Percentiles rank a stretch among this genome's conserved stretches.
Conservation (phyloP, 495 filamentous ascomycete genomes). For the Ramalina intermedia region DNA sequence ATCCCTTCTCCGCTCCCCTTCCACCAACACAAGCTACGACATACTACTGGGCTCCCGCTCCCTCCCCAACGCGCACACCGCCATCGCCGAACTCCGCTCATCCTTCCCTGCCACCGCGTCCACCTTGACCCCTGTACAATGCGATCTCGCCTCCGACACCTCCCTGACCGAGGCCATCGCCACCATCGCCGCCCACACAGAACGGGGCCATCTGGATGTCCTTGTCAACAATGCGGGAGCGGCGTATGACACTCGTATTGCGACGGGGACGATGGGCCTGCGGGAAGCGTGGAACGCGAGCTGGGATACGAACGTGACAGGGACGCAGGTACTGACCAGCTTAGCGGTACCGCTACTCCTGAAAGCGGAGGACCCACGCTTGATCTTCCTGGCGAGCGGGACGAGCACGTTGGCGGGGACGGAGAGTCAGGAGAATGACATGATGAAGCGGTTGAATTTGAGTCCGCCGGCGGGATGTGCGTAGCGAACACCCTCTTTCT, state of each 20-base stretch:
- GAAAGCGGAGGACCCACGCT: conserved; percentile 28
- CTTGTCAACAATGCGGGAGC: conserved; percentile 25
- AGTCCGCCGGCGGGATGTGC: conserved; percentile 33
- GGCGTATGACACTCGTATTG: conserved; percentile 18
- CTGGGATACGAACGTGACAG: conserved; percentile 34
- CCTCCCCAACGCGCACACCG: conserved; percentile 18
- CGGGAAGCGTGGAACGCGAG: conserved; percentile 31
- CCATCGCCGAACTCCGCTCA: conserved; percentile 17
- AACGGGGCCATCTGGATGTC: conserved; percentile 16
- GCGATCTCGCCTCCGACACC: conserved; percentile 18
- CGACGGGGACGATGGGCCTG: conserved; percentile 19
- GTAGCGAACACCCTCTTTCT: conserved; percentile 18
- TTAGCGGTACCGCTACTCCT: conserved; percentile 36
- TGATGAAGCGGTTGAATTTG: conserved; percentile 17
- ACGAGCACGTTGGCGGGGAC: conserved; percentile 30
- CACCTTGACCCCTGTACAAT: conserved; percentile 16
- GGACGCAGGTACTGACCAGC: conserved; percentile 31
- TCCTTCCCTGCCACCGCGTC: conserved; percentile 14
- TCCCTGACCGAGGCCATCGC: conserved; percentile 22
- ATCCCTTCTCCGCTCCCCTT: conserved; percentile 12
- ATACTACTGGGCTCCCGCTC: conserved; percentile 21
- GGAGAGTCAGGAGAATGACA: conserved; percentile 9
- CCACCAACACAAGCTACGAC: conserved; percentile 15
- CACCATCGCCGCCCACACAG: conserved; percentile 9
- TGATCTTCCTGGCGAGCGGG: conserved; percentile 36